A percentile compares a stretch with the other conserved stretches of the same genome.
phyloP scores from a whole-genome alignment of 169 alveolate species.

The Sarcocystis neurona region DNA sequence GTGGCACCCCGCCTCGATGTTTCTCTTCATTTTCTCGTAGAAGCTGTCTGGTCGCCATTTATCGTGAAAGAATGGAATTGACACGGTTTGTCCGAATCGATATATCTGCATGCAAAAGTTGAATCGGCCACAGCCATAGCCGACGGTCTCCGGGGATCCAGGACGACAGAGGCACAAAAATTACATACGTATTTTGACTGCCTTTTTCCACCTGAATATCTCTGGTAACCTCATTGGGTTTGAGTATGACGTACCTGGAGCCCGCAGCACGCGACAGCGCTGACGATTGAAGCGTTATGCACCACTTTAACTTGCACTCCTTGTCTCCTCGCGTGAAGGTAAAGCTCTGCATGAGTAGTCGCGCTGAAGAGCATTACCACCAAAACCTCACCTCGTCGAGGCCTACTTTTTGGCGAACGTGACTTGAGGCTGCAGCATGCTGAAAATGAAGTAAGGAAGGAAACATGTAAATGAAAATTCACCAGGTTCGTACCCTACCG shows the following conservation, averaged over 20 bases:
- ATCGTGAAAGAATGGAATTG: conserved; percentile 97
- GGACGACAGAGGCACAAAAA: conserved; percentile 2
- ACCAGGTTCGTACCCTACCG: background rate
- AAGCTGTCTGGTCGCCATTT: conserved; percentile 97
- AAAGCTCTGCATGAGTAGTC: conserved; percentile 89
- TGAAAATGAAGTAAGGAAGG: too few relatives aligned
- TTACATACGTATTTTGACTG: background rate
- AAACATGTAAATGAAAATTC: background rate
- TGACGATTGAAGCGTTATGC: conserved; percentile 88
- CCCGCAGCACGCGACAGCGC: conserved; percentile 81
- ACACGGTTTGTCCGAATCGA: conserved; percentile 98
- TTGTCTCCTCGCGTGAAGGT: conserved; percentile 79
- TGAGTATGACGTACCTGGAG: conserved; percentile 66
- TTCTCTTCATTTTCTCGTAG: conserved; percentile 91
- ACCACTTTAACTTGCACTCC: conserved; percentile 82
- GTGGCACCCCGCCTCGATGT: conserved; percentile 88
- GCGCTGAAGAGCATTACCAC: conserved; percentile 77
- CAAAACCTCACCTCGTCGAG: background rate
- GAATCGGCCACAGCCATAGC: background rate
- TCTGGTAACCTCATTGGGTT: background rate
- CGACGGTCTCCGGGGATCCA: background rate
- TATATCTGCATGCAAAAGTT: conserved; percentile 85
- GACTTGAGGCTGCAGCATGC: background rate
- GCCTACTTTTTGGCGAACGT: background rate
- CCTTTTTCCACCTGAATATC: background rate